These are phyloP conservation scores for Pleurotus pulmonarius DNA, from an alignment of 768 basidiomycete species.

Conservation along the genomic window DNA sequence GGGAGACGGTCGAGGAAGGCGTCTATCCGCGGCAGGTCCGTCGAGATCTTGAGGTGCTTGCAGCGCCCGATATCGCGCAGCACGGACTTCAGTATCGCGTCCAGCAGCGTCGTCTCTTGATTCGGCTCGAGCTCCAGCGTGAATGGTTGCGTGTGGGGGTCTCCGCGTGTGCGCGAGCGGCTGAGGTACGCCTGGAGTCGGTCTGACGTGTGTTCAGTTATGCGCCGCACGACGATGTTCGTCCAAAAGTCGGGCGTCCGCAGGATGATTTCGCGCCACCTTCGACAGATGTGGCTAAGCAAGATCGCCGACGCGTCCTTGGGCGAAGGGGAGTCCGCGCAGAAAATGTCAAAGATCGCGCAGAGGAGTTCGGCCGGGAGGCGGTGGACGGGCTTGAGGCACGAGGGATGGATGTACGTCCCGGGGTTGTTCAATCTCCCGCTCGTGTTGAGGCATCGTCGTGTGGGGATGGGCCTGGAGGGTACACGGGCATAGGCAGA, in stretches of 20 bases:
- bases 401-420: not conserved
- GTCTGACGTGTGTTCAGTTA: not conserved
- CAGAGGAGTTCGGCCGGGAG: not conserved
- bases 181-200: not conserved
- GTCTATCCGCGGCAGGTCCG: not conserved
- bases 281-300: not conserved
- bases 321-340: not conserved
- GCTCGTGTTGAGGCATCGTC: not conserved
- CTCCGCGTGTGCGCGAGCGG: not conserved
- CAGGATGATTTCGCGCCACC: not conserved
- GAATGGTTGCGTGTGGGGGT: not conserved
- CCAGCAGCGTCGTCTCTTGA: not conserved
- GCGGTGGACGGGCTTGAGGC: not conserved
- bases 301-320: not conserved
- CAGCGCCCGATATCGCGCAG: not conserved
- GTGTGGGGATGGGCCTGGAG: not conserved
- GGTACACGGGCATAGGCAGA: not conserved
- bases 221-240: not conserved
- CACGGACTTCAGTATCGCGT: not conserved
- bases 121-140: not conserved
- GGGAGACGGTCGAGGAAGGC: not conserved
- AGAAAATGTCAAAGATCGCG: not conserved
- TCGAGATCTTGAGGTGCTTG: not conserved
- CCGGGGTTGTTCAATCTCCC: not conserved
- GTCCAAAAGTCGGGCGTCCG: not conserved